Base-by-base conservation (phyloP, 805 yeast genomes). In the Tetrapisispora phaffii region DNA sequence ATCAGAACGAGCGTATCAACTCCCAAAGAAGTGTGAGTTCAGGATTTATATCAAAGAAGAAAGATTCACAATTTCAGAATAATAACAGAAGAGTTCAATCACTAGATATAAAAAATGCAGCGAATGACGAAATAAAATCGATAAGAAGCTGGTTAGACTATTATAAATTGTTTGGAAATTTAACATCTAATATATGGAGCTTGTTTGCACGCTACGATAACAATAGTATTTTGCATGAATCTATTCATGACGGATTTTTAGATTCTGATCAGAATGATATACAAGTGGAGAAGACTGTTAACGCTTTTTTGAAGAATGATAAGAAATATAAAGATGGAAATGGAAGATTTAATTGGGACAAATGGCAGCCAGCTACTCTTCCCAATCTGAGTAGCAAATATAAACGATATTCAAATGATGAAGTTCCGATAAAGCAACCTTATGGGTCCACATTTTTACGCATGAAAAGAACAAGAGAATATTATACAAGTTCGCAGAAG, bases 391-490 rank as follows among this genome's bases (percentile, higher is more conserved):
- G 16, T 7, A 16, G n/a, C 12, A 19, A 17, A 2, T 13, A 6
- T 34, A 12, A 33, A 17, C 15, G 3, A 17, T 12, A 12, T 22
- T 15, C 16, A 10, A n/a, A 12, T 19, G 13, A 5, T 13, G 26
- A 21, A 4, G 12, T 7, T 13, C 9, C 5, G 5, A 3, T 17
- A 7, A 8, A 13, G n/a, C 3, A 31, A 32, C 42, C 42, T 15
- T 71, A 71, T 47, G 75, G 75, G 3, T 68, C 72, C 1, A 51
- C 60, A 2, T 64, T 70, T 43, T 41, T 59, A 36, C 47, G 54
- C 36, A 7, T 4, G 9, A 26, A 19, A 17, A 57, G 57, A 42
- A 46, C 47, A 8, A 55, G 47, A 23, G 13, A 26, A 19, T 32
- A 33, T 31, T 39, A 37, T 23, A 47, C 40, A 10, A 34, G 23